phyloP scores from a whole-genome alignment of 768 basidiomycete genomes.

The Mycena metata region DNA sequence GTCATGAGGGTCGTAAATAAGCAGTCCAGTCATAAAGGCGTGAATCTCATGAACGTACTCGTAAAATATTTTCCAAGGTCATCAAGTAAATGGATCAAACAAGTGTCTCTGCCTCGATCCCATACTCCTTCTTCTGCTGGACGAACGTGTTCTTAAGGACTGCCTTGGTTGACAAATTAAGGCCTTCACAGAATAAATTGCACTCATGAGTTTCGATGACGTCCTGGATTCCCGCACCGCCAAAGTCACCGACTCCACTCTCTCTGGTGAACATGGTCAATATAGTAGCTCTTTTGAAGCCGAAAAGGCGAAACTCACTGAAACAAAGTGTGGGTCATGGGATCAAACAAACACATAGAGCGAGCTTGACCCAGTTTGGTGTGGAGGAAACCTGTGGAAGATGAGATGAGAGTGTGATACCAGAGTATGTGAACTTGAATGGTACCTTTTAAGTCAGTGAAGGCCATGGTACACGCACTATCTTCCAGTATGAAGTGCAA shows the following conservation, averaged over 20 bases:
- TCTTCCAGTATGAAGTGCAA: conserved; percentile 4
- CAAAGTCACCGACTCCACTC: conserved; percentile 16
- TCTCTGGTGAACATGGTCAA: background rate
- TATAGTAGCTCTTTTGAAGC: too few relatives aligned
- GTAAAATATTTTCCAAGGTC: too few relatives aligned
- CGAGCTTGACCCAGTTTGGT: background rate
- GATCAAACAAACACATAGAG: conserved; percentile 1
- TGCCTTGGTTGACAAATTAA: background rate
- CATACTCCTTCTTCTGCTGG: background rate
- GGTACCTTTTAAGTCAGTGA: background rate
- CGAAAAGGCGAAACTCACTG: background rate
- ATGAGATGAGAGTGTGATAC: background rate
- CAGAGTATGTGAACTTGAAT: background rate
- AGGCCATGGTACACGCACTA: conserved; percentile 8
- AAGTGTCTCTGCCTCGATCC: too few relatives aligned
- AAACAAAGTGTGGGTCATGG: background rate
- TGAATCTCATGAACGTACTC: too few relatives aligned
- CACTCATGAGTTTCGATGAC: conserved; percentile 10
- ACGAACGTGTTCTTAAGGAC: background rate
- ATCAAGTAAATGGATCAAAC: too few relatives aligned
- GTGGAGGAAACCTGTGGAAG: background rate
- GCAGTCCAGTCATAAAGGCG: too few relatives aligned
- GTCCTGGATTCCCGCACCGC: background rate
- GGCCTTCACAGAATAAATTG: background rate
- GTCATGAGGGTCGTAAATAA: too few relatives aligned